Evolutionary conservation across 768 basidiomycete genomes (phyloP), one percentile per base, ranked within the genome.

Genomic region (Termitomyces sp.): DNA sequence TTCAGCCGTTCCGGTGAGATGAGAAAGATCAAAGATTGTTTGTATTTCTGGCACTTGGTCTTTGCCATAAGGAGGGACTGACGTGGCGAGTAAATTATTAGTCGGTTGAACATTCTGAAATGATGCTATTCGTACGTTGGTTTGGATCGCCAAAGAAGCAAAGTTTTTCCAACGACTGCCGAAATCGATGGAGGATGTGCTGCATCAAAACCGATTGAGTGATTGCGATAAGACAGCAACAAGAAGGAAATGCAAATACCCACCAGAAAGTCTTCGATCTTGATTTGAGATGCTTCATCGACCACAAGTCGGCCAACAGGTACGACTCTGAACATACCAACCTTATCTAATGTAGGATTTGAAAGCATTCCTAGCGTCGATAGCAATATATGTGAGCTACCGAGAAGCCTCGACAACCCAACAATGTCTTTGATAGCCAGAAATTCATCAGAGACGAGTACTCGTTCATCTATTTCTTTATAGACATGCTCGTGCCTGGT

Each of bases 201-300:
- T 83, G 44, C 12, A 19, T 51, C 3, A 5, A 10, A 40, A n/a
- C 6, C 2, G 5, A 27, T 47, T 5, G 8, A 12, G 16, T 42
- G 34, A n/a, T 41, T 11, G 17, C 12, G 10, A 17, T 32, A 51
- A 37, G 35, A 30, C 27, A 9, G 42, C 3, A 34, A 44, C 2
- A 10, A 10, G 39, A 9, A 2, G 21, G n/a, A n/a, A n/a, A n/a
- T n/a, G n/a, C n/a, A 10, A 34, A 23, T 52, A 50, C 68, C 40
- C 17, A 80, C 80, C 72, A 82, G 62, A 56, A 77, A 81, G 27
- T 79, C 78, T 28, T 74, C 76, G 4, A 73, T 64, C 25, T 76
- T 74, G 21, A 82, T 79, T 52, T 80, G 79, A 7, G 79, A 80
- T 2, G 79, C 81, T 64, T 83, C 80, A 54, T 83, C 81, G n/a